These are phyloP conservation scores for Iberis pinnata DNA, from an alignment of 345 rosid genomes.

Conservation along the genomic window DNA sequence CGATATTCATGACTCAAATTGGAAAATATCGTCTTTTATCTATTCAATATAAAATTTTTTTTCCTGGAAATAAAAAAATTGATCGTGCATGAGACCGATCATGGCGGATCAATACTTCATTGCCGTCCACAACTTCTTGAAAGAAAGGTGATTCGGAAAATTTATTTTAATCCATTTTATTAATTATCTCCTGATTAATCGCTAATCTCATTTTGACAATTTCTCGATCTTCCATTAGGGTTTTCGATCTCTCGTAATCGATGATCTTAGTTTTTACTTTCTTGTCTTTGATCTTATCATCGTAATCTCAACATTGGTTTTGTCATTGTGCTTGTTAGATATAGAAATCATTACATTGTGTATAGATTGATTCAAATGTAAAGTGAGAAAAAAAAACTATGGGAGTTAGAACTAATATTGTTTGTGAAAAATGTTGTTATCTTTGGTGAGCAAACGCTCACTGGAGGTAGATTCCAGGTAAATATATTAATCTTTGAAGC, in stretches of 20 bases:
- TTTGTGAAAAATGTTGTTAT: slow-evolving; percentile 82
- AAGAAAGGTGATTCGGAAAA: slow-evolving; percentile 31
- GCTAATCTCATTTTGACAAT: slow-evolving; percentile 29
- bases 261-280: slow-evolving; percentile 11
- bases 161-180: background rate
- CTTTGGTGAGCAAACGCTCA: slow-evolving; percentile 89
- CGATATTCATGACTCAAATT: background rate
- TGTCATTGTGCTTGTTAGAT: background rate
- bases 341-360: background rate
- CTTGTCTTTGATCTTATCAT: slow-evolving; percentile 10
- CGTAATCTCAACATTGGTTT: background rate
- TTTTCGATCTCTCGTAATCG: background rate
- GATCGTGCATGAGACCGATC: slow-evolving; percentile 28
- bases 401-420: slow-evolving; percentile 46
- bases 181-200: slow-evolving; percentile 27
- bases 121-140: slow-evolving; percentile 40
- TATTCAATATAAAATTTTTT: background rate
- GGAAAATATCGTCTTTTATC: background rate
- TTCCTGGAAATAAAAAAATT: background rate
- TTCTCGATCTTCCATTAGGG: slow-evolving; percentile 28
- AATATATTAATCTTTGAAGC: background rate
- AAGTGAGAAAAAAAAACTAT: slow-evolving; percentile 42
- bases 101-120: slow-evolving; percentile 32
- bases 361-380: slow-evolving; percentile 11
- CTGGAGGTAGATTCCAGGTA: slow-evolving; percentile 95